Percentiles rank a stretch among this genome's conserved stretches.
phyloP scores from a whole-genome alignment of 768 basidiomycete species.

The Panaeolus papilionaceus region DNA sequence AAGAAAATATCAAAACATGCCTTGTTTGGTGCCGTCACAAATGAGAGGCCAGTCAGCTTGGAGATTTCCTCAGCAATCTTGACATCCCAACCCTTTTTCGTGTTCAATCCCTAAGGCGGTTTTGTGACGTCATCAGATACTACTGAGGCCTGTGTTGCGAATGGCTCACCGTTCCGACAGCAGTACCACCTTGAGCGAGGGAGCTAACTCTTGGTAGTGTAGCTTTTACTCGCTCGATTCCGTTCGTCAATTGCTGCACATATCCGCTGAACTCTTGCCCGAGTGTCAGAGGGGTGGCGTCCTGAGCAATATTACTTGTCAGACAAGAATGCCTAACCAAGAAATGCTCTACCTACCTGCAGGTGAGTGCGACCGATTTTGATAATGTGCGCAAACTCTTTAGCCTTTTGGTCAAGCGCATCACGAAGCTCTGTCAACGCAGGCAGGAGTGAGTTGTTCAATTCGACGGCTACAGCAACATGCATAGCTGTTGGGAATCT shows the following conservation, averaged over 20 bases:
- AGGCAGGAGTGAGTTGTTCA: constrained; percentile 80
- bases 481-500: constrained; percentile 99
- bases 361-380: constrained; percentile 99
- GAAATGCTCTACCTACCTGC: constrained; percentile 51
- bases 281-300: constrained; percentile 96
- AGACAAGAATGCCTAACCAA: not conserved
- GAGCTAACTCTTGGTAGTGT: constrained; percentile 85
- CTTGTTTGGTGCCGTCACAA: constrained; percentile 99
- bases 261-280: constrained; percentile 99
- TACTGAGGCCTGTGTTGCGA: constrained; percentile 11
- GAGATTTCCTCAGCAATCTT: constrained; percentile 93
- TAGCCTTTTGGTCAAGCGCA: constrained; percentile 83
- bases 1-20: constrained; percentile 40
- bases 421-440: constrained; percentile 85
- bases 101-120: constrained; percentile 84
- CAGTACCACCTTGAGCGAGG: constrained; percentile 97
- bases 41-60: constrained; percentile 87
- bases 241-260: constrained; percentile 92
- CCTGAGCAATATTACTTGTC: constrained; percentile 50
- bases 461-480: constrained; percentile 92
- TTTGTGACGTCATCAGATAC: constrained; percentile 19
- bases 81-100: constrained; percentile 94
- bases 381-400: constrained; percentile 89
- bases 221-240: constrained; percentile 82
- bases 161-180: constrained; percentile 89